Evolutionary conservation across 2,329 filamentous ascomycete genomes (phyloP).

Genomic region (Aspergillus spinulosporus): DNA sequence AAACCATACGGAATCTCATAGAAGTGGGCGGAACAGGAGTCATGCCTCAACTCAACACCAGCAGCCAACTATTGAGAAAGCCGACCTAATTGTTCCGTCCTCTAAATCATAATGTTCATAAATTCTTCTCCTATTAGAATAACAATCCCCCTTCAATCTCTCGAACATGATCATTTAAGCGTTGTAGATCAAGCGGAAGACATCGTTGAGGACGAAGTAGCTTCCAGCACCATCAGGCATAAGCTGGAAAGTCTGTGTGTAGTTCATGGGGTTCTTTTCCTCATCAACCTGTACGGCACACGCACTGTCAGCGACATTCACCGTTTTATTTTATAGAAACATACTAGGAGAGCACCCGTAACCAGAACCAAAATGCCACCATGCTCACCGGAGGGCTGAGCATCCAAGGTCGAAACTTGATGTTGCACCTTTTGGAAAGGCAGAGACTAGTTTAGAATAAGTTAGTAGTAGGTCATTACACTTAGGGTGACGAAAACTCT

Average conservation of each 20-base stretch:
- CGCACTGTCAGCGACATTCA: background rate
- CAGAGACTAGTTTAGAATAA: slow-evolving; percentile 57
- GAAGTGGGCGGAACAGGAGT: background rate
- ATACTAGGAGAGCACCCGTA: slow-evolving; percentile 79
- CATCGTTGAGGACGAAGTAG: slow-evolving; percentile 90
- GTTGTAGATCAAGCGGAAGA: slow-evolving; percentile 83
- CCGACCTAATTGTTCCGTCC: background rate
- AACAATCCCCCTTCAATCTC: background rate
- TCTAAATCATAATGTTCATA: slow-evolving; percentile 23
- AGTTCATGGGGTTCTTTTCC: slow-evolving; percentile 83
- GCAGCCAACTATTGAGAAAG: background rate
- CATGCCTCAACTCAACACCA: background rate
- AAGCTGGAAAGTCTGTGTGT: slow-evolving; percentile 86
- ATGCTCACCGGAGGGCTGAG: slow-evolving; percentile 69
- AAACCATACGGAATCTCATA: slow-evolving; percentile 1
- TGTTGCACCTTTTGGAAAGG: slow-evolving; percentile 83
- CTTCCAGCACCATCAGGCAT: slow-evolving; percentile 64
- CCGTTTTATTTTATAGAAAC: slow-evolving; percentile 29
- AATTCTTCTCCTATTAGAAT: background rate
- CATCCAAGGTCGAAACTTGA: slow-evolving; percentile 73
- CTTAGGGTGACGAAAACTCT: too few relatives aligned
- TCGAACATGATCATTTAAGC: slow-evolving; percentile 15
- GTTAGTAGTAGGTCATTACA: background rate
- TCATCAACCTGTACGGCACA: slow-evolving; percentile 72
- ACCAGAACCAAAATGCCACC: slow-evolving; percentile 82